Base-by-base conservation (phyloP, 306 rosid genomes). In the Casuarina equisetifolia region DNA sequence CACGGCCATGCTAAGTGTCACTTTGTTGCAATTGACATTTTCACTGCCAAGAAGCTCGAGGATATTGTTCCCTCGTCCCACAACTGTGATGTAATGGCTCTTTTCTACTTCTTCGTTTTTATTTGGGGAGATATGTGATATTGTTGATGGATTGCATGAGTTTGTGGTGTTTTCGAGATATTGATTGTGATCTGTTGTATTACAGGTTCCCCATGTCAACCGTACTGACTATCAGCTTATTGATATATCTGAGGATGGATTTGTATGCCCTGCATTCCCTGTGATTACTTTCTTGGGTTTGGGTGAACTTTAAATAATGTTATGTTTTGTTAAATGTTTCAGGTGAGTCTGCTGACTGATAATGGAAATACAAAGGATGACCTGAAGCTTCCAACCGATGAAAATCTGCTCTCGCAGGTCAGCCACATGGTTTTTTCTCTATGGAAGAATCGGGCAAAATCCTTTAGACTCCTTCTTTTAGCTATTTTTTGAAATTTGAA, bases 31-130 rank as follows among this genome's bases (percentile, higher is more conserved):
- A 94, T 94, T 77, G 98, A 94, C 81, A 94, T 94, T 85, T 94
- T 94, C 84, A 94, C 93, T 49, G 88, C 82, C 64, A 94, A 94
- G 82, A 94, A 94, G 88, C 97, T 92, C 32, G 98, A 94, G 79
- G 98, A 94, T 90, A 94, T 94, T 81, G 98, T 94, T 74, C 98
- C 98, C 2, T 94, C 98, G 39, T 94, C 98, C 74, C 98, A 94
- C 83, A 94, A 94, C 74, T 94, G 98, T 86, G 98, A 94, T 82
- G 98, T 94, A 86, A 68, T 88, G 75, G 15, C 71, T 10, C n/a
- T 39, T 68, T 76, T 15, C 32, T 25, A 17, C 17, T 52, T 80
- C 32, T 70, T 39, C 13, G 9, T 39, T 59, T 19, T 40, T 38
- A 7, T 38, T 19, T 32, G 19, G 0, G 46, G 13, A 10, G 40